phyloP scores from a whole-genome alignment of 2,329 filamentous ascomycete genomes.

The Colletotrichum echinochloae region DNA sequence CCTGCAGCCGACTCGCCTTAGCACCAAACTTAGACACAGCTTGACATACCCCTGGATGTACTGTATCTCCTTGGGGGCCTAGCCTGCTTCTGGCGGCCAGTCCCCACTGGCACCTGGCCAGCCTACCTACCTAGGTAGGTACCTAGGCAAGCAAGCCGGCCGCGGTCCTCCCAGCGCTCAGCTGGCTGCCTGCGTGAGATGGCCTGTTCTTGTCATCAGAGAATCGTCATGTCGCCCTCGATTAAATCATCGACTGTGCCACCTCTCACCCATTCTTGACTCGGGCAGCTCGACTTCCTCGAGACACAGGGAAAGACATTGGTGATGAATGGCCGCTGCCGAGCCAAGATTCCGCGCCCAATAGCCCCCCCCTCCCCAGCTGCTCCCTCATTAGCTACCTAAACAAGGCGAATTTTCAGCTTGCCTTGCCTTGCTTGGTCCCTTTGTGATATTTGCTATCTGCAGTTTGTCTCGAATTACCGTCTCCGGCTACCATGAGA shows the following conservation, averaged over 20 bases:
- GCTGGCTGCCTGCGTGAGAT: constrained; percentile 16
- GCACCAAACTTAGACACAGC: constrained; percentile 38
- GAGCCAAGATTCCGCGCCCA: constrained; percentile 18
- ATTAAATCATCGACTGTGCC: constrained; percentile 36
- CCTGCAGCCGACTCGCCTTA: constrained; percentile 35
- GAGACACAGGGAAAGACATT: constrained; percentile 26
- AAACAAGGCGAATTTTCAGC: neutral
- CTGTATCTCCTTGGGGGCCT: neutral
- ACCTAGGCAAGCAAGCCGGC: constrained; percentile 19
- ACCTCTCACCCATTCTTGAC: constrained; percentile 25
- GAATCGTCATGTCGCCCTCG: constrained; percentile 29
- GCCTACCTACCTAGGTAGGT: too few species aligned
- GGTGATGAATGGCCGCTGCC: constrained; percentile 5
- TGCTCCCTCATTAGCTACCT: neutral
- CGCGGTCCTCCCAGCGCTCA: constrained; percentile 22
- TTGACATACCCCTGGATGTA: constrained; percentile 29
- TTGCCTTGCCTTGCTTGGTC: neutral
- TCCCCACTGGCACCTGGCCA: constrained; percentile 18
- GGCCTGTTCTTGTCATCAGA: constrained; percentile 32
- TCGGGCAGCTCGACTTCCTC: constrained; percentile 17
- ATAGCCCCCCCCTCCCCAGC: constrained; percentile 4
- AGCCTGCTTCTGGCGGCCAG: constrained; percentile 25
- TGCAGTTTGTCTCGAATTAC: neutral
- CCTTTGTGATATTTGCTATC: neutral
- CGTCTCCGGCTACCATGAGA: neutral